Base-by-base conservation (phyloP, 148 eudicot species). In the Nyssa sinensis region DNA sequence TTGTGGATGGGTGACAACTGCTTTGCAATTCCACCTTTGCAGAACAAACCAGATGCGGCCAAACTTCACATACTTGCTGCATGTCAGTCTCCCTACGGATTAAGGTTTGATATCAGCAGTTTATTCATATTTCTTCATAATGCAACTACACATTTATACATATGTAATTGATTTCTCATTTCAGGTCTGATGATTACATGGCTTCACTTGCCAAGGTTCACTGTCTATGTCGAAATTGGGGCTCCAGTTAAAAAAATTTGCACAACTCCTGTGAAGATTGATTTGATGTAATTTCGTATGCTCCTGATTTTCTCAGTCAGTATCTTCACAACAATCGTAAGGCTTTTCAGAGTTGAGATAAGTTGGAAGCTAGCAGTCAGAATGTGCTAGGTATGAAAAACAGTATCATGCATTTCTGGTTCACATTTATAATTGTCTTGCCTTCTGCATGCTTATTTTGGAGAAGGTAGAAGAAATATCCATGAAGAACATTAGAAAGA, bases 181-280 rank as follows among this genome's bases (percentile, higher is more conserved):
- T 59, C 90, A 94, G 98, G 88, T 87, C 96, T 47, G 92, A 92
- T 69, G 97, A 94, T 78, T 94, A 94, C 81, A 94, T 94, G 98
- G 97, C 92, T 69, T 74, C 97, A 7, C 83, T 94, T 30, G 88
- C 97, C 70, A 88, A 92, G 79, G 93, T 92, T 35, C 98, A 94
- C 78, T 86, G 90, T 59, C 78, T 63, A 5, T 90, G 92, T 66
- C 84, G 98, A 82, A 90, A 90, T 19, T 94, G 98, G 98, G 83
- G 70, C 75, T 25, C 78, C 72, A 70, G 65, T 37, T 82, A 73
- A 75, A 62, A 58, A 51, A 44, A 23, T 31, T 23, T 55, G 21
- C 13, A 25, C n/a, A 0, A 39, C 0, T 27, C 60, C 2, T 37
- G 55, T 65, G 61, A n/a, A 59, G 65, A 14, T 69, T 35, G 3